Base-by-base conservation (phyloP, 257 asterid species). In the Sherardia arvensis region DNA sequence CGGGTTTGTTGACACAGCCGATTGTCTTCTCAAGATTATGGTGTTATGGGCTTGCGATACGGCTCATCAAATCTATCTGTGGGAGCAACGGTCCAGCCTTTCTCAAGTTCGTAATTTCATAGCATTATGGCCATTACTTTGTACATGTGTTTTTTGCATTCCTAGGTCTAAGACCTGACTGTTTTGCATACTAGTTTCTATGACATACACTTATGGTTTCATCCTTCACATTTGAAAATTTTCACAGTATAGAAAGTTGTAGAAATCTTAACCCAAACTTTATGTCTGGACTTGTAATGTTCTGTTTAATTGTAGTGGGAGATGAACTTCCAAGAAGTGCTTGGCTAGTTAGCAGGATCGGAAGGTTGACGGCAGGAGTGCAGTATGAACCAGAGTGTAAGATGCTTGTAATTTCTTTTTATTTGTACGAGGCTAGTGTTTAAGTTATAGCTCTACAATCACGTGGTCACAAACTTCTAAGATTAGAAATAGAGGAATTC, bases 281-380 rank as follows among this genome's bases (percentile, higher is more conserved):
- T 56, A 33, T n/a, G 12, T 55, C 8, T 23, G 14, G 45, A 55
- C 22, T 40, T 47, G 28, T 69, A 66, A 68, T 34, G 23, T 58
- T 15, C 18, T 43, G 53, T 51, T 75, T 61, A 72, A 66, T 53
- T 62, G 36, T 79, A 85, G 95, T 59, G 43, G 83, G 82, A 53
- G 86, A 84, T 71, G 90, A 85, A 66, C 75, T 82, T 80, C 95
- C 95, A 61, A 87, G 80, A 75, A 80, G 71, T 28, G 95, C 95
- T 53, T 90, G 97, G 97, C 74, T 90, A 68, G 94, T 90, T 43
- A 90, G 95, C 90, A 85, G 85, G 86, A 75, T 84, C 78, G 95
- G 95, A 74, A 84, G 92, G 75, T 72, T 90, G 81, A 87, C 92
- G 45, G 90, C 97, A 14, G 97, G 97, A 71, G 94, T 85, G 72